A percentile compares a stretch with the other conserved stretches of the same genome.
Evolutionary conservation across 2,329 filamentous ascomycete species (phyloP).

Genomic region (Fusarium sp.): DNA sequence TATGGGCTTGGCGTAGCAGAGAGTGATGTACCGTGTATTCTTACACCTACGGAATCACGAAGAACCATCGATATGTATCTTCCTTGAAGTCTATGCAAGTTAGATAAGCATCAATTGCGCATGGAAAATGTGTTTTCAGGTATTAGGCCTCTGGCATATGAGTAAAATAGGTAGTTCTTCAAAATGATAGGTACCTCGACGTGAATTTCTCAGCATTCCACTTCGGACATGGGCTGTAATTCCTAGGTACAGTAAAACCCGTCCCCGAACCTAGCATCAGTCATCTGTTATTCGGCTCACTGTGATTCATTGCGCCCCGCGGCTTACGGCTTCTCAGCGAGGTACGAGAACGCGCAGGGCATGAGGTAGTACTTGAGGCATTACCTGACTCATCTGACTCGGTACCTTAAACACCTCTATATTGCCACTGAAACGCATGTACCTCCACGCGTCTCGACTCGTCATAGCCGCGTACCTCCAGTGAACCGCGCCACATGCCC

Average conservation of each 20-base stretch:
- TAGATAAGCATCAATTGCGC: too few species aligned
- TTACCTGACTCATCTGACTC: constrained; percentile 35
- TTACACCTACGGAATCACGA: constrained; percentile 31
- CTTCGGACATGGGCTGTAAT: constrained; percentile 10
- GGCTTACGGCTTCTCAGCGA: constrained; percentile 25
- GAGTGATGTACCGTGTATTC: constrained; percentile 21
- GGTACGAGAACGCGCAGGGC: constrained; percentile 7
- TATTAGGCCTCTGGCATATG: too few species aligned
- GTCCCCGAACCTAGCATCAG: constrained; percentile 16
- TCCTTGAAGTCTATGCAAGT: too few species aligned
- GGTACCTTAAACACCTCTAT: constrained; percentile 25
- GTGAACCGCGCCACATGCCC: constrained; percentile 39
- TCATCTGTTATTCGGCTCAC: constrained; percentile 25
- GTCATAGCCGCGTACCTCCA: constrained; percentile 40
- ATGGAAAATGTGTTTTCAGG: too few species aligned
- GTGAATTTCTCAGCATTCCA: constrained; percentile 1
- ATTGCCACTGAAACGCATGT: constrained; percentile 28
- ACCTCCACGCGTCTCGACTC: constrained; percentile 28
- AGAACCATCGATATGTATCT: too few species aligned
- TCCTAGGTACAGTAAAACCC: constrained; percentile 15
- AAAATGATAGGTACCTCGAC: not conserved
- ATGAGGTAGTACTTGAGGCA: constrained; percentile 28
- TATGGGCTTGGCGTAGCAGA: not conserved
- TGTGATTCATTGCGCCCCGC: constrained; percentile 23
- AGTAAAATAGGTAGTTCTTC: too few species aligned